Base-by-base conservation (phyloP, 306 rosid genomes). In the Delonix regia region DNA sequence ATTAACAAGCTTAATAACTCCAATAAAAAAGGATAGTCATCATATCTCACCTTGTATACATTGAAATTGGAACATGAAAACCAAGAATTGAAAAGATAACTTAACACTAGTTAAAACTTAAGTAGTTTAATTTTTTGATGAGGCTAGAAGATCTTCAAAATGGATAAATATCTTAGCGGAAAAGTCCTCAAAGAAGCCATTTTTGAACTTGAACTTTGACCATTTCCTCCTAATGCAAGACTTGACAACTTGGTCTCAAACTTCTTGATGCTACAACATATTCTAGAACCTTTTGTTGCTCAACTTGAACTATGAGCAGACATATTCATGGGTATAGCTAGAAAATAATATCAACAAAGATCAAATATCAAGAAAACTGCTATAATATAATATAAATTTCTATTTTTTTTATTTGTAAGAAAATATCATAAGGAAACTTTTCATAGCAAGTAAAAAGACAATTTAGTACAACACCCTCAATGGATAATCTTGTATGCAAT, bases 141-240 rank as follows among this genome's bases (percentile, higher is more conserved):
- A 81, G 73, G 82, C 36, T 34, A 90, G 78, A 78, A 77, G 52
- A n/a, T 78, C 67, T 71, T 87, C 81, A 47, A 87, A 83, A 52
- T 82, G 85, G 68, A 85, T 88, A 82, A 90, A 78, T 62, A 85
- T 75, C 19, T 90, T 90, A 21, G 62, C 59, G 48, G 90, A 60
- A 39, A 90, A 56, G 42, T 90, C 91, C 38, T 89, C 80, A 33
- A 87, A 90, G 47, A 78, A 76, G 34, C 59, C 73, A 0, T 56
- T 70, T 36, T 8, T 73, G 86, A 64, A 28, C 45, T 69, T 61
- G 75, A 11, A 70, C 52, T 78, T 33, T 64, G 83, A 74, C 56
- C 34, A 41, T 47, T 74, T 34, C 81, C 85, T 45, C 73, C 87
- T 12, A 55, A 1, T 64, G 66, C 78, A 44, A 81, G 27, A 44